phyloP scores from a whole-genome alignment of 306 rosid species.

The Coriaria nepalensis region DNA sequence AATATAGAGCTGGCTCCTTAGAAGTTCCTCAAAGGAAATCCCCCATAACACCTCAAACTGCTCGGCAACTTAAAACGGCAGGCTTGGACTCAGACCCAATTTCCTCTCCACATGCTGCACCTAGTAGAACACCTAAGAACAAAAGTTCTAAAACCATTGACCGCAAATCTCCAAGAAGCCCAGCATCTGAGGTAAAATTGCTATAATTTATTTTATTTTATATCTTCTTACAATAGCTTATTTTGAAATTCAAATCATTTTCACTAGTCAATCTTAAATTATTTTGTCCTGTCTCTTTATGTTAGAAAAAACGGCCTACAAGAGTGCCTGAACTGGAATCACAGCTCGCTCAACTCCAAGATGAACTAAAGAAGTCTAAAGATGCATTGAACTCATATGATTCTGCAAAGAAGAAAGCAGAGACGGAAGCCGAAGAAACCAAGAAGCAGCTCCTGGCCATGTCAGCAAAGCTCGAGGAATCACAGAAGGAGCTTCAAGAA shows the following conservation, averaged over 20 bases:
- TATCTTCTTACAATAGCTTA: too few species aligned
- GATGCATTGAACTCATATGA: conserved; percentile 58
- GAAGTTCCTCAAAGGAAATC: conserved; percentile 58
- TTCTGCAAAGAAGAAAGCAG: conserved; percentile 42
- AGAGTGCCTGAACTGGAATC: conserved; percentile 57
- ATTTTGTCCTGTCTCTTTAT: conserved; percentile 9
- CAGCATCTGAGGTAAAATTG: conserved; percentile 44
- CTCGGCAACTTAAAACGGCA: conserved; percentile 32
- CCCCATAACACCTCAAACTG: conserved; percentile 40
- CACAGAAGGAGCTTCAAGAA: conserved; percentile 56
- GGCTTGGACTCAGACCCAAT: conserved; percentile 32
- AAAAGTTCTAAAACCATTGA: conserved; percentile 44
- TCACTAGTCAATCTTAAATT: background rate
- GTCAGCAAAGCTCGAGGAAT: conserved; percentile 56
- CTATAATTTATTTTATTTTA: background rate
- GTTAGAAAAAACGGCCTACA: conserved; percentile 48
- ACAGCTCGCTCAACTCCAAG: conserved; percentile 53
- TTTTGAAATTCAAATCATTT: background rate
- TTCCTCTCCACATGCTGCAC: conserved; percentile 31
- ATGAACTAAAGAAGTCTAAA: conserved; percentile 53
- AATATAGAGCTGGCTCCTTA: conserved; percentile 36
- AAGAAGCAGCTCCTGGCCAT: conserved; percentile 34
- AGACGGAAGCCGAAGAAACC: conserved; percentile 69
- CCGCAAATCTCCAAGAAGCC: conserved; percentile 48
- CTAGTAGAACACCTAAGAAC: conserved; percentile 43